These are phyloP conservation scores for Dactylellina haptotyla DNA, from an alignment of 2,329 filamentous ascomycete genomes.

Conservation along the genomic window DNA sequence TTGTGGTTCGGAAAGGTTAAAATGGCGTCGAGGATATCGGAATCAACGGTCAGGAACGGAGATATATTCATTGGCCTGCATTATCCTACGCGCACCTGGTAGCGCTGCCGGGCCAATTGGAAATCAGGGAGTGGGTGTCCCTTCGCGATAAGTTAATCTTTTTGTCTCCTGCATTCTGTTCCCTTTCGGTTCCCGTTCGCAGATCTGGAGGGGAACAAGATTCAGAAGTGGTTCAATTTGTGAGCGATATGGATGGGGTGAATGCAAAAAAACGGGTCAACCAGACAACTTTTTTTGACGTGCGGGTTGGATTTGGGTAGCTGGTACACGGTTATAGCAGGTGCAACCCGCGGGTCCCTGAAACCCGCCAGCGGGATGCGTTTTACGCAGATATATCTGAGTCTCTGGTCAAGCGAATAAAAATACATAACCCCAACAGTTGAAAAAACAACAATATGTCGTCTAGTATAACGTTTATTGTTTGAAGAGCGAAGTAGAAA, in stretches of 20 bases:
- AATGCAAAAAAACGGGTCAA: no score
- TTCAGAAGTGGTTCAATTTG: no score
- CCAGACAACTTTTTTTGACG: constrained; percentile 9
- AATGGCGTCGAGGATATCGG: constrained; percentile 10
- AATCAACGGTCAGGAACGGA: constrained; percentile 10
- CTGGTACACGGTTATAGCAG: constrained; percentile 1
- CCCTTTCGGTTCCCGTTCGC: no score
- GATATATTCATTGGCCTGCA: not conserved
- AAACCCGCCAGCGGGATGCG: not conserved
- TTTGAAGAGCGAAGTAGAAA: constrained; percentile 7
- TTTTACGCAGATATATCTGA: not conserved
- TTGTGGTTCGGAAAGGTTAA: not conserved
- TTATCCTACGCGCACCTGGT: no score
- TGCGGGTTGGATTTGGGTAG: constrained; percentile 7
- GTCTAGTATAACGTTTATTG: not conserved
- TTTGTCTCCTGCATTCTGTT: not conserved
- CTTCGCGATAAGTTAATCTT: not conserved
- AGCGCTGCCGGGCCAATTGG: not conserved
- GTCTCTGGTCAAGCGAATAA: not conserved
- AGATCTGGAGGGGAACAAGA: not conserved
- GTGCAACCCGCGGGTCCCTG: constrained; percentile 10
- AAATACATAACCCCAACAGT: not conserved
- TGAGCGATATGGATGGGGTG: no score
- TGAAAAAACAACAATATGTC: not conserved
- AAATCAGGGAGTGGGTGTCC: not conserved